Percentiles rank a stretch among this genome's conserved stretches.
These are phyloP conservation scores for Wakefieldia striispora DNA, from an alignment of 768 basidiomycete species.

Conservation along the genomic window DNA sequence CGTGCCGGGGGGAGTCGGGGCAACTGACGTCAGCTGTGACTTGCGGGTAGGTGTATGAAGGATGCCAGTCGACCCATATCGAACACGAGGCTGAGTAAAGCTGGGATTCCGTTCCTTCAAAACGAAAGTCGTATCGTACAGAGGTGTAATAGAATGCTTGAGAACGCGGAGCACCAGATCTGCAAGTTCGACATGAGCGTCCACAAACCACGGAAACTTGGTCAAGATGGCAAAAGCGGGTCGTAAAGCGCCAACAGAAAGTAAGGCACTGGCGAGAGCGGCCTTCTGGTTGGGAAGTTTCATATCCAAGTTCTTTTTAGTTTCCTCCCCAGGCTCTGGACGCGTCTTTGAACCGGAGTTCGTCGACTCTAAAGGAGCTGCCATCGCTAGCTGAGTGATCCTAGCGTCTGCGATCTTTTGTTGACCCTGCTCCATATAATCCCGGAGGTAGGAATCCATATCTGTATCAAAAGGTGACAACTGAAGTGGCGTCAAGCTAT, in stretches of 20 bases:
- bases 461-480: constrained; percentile 72
- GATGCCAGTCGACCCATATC: constrained; percentile 59
- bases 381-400: constrained; percentile 77
- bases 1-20: constrained; percentile 81
- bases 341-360: constrained; percentile 41
- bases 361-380: constrained; percentile 70
- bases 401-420: constrained; percentile 67
- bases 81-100: constrained; percentile 60
- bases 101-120: constrained; percentile 60
- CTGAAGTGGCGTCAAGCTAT: constrained; percentile 36
- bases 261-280: constrained; percentile 72
- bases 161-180: constrained; percentile 82
- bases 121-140: constrained; percentile 55
- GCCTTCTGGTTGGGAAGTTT: constrained; percentile 74
- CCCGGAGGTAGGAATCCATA: constrained; percentile 65
- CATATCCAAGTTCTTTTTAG: constrained; percentile 34
- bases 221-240: constrained; percentile 77
- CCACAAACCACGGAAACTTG: constrained; percentile 82
- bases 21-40: constrained; percentile 66
- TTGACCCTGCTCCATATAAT: constrained; percentile 63
- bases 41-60: constrained; percentile 55
- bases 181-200: constrained; percentile 78
- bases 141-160: constrained; percentile 60
- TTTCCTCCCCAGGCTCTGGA: constrained; percentile 36
- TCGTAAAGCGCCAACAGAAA: constrained; percentile 81